These are phyloP conservation scores for Helicostylum pulchrum DNA, from an alignment of 192 early-diverging fungal species.

Conservation along the genomic window DNA sequence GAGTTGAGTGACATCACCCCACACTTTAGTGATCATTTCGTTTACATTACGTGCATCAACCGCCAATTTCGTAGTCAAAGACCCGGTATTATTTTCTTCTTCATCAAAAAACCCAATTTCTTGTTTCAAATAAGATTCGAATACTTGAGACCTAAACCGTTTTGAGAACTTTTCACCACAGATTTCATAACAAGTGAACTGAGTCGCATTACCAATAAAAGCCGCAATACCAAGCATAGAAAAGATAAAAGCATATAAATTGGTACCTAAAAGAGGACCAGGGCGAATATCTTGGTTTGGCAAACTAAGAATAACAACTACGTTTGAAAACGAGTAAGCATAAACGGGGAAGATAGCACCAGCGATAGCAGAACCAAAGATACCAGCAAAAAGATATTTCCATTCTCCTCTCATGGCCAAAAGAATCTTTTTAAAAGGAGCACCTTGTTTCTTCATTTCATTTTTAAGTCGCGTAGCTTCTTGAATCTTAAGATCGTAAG, in stretches of 20 bases:
- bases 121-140: conserved; percentile 73
- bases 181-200: conserved; percentile 60
- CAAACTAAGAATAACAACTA: conserved; percentile 45
- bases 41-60: conserved; percentile 61
- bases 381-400: conserved; percentile 49
- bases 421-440: conserved; percentile 50
- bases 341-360: conserved; percentile 76
- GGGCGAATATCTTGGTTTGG: conserved; percentile 17
- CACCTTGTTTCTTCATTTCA: conserved; percentile 41
- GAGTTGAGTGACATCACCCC: conserved; percentile 31
- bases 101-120: conserved; percentile 85
- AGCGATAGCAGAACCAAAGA: conserved; percentile 57
- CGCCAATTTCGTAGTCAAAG: conserved; percentile 73
- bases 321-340: conserved; percentile 45
- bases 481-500: conserved; percentile 12
- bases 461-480: conserved; percentile 36
- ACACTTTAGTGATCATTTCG: conserved; percentile 54
- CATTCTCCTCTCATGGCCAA: conserved; percentile 48
- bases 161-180: conserved; percentile 63
- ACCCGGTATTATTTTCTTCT: conserved; percentile 67
- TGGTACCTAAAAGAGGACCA: conserved; percentile 32
- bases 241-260: conserved; percentile 41
- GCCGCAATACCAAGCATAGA: conserved; percentile 41
- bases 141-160: conserved; percentile 59
- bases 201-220: conserved; percentile 55